These are phyloP conservation scores for Ustilago loliicola DNA, from an alignment of 1,284 basidiomycete genomes.

Conservation along the genomic window DNA sequence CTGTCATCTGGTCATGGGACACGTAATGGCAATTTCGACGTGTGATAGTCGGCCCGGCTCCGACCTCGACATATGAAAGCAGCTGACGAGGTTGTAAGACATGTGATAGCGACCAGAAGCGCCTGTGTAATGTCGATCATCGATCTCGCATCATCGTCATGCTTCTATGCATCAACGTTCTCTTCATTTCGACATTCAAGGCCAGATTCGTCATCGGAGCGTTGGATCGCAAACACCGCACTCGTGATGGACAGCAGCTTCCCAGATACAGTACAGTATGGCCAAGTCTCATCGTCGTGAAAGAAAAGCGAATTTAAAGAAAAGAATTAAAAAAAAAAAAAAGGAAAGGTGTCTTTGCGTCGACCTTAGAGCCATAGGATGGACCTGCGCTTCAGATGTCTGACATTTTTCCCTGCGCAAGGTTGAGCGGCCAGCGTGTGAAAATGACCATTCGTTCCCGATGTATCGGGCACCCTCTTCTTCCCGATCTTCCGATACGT, in stretches of 20 bases:
- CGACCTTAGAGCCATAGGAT: neutral
- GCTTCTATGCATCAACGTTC: slow-evolving; percentile 5
- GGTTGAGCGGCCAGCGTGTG: neutral
- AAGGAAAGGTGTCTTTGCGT: neutral
- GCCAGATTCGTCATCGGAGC: neutral
- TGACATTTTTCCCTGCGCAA: neutral
- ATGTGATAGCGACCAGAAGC: slow-evolving; percentile 1
- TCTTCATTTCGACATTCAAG: neutral
- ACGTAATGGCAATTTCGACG: neutral
- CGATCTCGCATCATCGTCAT: neutral
- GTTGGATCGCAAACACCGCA: neutral
- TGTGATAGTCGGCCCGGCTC: neutral
- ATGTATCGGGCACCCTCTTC: neutral
- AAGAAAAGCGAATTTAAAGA: no score
- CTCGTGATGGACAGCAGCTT: neutral
- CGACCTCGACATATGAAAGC: neutral
- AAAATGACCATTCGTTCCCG: neutral
- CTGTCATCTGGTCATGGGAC: neutral
- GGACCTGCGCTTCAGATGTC: neutral
- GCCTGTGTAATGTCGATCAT: slow-evolving; percentile 19
- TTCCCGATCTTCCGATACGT: neutral
- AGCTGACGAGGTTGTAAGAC: neutral
- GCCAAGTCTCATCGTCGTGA: neutral
- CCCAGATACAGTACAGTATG: neutral
- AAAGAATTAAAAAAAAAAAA: no score